Evolutionary conservation across 2,329 filamentous ascomycete genomes (phyloP).

Genomic region (Stachybotrys echinatus): DNA sequence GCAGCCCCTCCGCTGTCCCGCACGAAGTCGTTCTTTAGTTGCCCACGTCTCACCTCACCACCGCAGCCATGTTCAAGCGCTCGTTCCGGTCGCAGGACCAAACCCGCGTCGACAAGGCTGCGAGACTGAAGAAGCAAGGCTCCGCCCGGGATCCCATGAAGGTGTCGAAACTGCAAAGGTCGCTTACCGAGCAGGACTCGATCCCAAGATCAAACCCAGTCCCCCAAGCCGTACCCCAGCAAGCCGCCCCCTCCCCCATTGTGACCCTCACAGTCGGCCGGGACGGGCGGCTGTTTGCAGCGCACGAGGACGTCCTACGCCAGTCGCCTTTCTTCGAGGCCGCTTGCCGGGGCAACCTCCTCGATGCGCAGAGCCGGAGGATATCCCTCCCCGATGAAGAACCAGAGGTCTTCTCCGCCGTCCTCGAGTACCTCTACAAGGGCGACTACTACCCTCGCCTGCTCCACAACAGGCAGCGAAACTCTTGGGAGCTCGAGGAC

Average conservation of each 20-base stretch:
- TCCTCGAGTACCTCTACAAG: slow-evolving; percentile 97
- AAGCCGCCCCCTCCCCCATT: slow-evolving; percentile 59
- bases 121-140: slow-evolving; percentile 65
- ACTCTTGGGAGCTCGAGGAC: slow-evolving; percentile 88
- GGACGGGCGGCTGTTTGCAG: slow-evolving; percentile 87
- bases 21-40: slow-evolving; percentile 18
- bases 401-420: slow-evolving; percentile 86
- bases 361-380: slow-evolving; percentile 71
- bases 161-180: slow-evolving; percentile 80
- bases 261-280: slow-evolving; percentile 79
- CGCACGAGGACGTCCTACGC: slow-evolving; percentile 86
- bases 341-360: slow-evolving; percentile 66
- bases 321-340: slow-evolving; percentile 80
- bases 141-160: slow-evolving; percentile 68
- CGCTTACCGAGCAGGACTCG: slow-evolving; percentile 54
- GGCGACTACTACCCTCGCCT: slow-evolving; percentile 91
- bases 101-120: slow-evolving; percentile 76
- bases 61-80: slow-evolving; percentile 79
- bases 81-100: slow-evolving; percentile 75
- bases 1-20: slow-evolving; percentile 1
- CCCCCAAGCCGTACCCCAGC: slow-evolving; percentile 4
- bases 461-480: slow-evolving; percentile 77
- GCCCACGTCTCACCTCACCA: too few relatives aligned
- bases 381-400: slow-evolving; percentile 71
- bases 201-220: slow-evolving; percentile 7